phyloP scores from a whole-genome alignment of 78 protist genomes.

The Dictyostelium capitatum region DNA sequence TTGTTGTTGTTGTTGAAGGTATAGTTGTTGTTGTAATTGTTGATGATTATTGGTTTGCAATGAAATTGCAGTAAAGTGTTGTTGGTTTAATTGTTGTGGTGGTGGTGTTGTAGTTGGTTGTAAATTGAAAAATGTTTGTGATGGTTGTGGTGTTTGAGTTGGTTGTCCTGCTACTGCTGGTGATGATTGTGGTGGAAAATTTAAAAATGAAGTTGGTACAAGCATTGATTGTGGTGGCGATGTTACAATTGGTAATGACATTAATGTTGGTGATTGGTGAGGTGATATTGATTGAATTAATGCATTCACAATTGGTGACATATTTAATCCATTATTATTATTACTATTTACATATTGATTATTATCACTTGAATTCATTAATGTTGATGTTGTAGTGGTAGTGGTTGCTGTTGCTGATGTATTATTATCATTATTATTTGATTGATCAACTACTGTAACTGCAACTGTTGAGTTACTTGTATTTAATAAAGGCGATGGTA shows the following conservation, averaged over 20 bases:
- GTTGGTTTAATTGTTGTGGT: background rate
- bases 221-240: background rate
- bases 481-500: background rate
- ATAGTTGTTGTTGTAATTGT: background rate
- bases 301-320: conserved; percentile 7
- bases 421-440: background rate
- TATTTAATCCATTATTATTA: background rate
- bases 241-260: background rate
- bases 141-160: background rate
- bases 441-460: background rate
- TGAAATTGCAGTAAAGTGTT: background rate
- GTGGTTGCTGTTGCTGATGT: background rate
- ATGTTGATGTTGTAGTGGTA: background rate
- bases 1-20: background rate
- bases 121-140: background rate
- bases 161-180: background rate
- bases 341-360: background rate
- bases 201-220: background rate
- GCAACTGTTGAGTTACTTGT: background rate
- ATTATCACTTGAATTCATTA: background rate
- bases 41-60: too few relatives aligned
- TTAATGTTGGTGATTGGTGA: background rate
- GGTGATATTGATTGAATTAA: conserved; percentile 1
- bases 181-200: background rate
- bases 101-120: background rate